Percentiles rank a stretch among this genome's conserved stretches.
phyloP scores from a whole-genome alignment of 2,329 filamentous ascomycete species.

The Trichoderma koningiopsis region DNA sequence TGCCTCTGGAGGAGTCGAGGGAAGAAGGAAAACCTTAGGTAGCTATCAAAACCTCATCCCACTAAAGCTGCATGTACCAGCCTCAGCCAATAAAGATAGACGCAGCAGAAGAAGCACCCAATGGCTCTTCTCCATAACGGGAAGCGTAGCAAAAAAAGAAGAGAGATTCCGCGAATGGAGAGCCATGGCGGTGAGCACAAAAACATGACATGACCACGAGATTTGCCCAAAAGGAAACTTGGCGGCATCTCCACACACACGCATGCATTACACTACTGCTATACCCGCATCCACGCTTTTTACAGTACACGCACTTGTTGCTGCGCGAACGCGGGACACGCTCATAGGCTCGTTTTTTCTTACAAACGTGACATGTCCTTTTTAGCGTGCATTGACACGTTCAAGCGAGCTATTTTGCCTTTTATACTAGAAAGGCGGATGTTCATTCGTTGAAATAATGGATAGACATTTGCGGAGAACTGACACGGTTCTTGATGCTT shows the following conservation, averaged over 20 bases:
- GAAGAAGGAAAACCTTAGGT: neutral
- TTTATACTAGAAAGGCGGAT: neutral
- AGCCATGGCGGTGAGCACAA: slow-evolving; percentile 23
- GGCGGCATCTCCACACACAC: slow-evolving; percentile 7
- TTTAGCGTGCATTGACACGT: neutral
- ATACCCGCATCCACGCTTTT: too few species aligned
- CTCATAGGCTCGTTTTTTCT: neutral
- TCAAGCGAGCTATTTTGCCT: neutral
- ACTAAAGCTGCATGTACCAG: neutral
- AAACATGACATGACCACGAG: slow-evolving; percentile 9
- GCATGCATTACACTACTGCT: neutral
- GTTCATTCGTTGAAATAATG: neutral
- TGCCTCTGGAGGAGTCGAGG: neutral
- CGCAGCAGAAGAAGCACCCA: neutral
- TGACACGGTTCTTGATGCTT: neutral
- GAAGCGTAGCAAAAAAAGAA: neutral
- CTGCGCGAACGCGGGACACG: neutral
- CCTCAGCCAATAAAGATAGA: neutral
- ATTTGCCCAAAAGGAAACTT: neutral
- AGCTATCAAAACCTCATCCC: neutral
- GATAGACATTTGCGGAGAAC: neutral
- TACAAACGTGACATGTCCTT: neutral
- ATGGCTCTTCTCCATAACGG: neutral
- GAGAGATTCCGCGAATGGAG: slow-evolving; percentile 7
- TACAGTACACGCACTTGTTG: neutral